phyloP scores from a whole-genome alignment of 352 stramenopile genomes.

The Phytophthora sp. region DNA sequence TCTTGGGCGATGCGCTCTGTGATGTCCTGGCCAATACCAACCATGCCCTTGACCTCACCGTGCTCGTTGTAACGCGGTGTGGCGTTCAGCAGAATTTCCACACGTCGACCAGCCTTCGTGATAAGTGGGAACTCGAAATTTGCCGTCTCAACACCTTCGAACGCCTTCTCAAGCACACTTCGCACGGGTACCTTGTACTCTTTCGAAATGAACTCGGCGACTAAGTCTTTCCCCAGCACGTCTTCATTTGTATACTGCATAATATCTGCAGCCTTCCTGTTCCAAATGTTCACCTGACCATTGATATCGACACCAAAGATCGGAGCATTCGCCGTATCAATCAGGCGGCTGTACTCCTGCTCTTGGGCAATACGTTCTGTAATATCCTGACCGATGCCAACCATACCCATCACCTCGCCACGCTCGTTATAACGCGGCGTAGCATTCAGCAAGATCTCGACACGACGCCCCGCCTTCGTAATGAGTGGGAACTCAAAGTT shows the following conservation, averaged over 20 bases:
- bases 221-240: slow-evolving; percentile 64
- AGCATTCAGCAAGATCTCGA: slow-evolving; percentile 28
- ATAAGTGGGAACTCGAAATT: slow-evolving; percentile 56
- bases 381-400: slow-evolving; percentile 27
- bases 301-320: slow-evolving; percentile 70
- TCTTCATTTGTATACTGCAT: slow-evolving; percentile 77
- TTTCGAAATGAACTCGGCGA: slow-evolving; percentile 69
- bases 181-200: slow-evolving; percentile 43
- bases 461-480: slow-evolving; percentile 18
- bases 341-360: slow-evolving; percentile 70
- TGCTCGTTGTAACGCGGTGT: slow-evolving; percentile 39
- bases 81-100: slow-evolving; percentile 51
- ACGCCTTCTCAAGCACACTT: slow-evolving; percentile 45
- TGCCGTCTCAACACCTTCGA: slow-evolving; percentile 45
- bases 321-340: slow-evolving; percentile 83
- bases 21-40: slow-evolving; percentile 51
- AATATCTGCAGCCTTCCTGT: slow-evolving; percentile 66
- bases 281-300: slow-evolving; percentile 59
- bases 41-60: slow-evolving; percentile 42
- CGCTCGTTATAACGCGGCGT: slow-evolving; percentile 22
- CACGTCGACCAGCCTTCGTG: slow-evolving; percentile 47
- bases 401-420: slow-evolving; percentile 23
- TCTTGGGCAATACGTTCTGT: slow-evolving; percentile 68
- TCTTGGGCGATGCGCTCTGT: slow-evolving; percentile 41
- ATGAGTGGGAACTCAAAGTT: slow-evolving; percentile 61